A percentile compares a stretch with the other conserved stretches of the same genome.
These are phyloP conservation scores for Mallotus japonicus DNA, from an alignment of 441 rosid species.

Conservation along the genomic window DNA sequence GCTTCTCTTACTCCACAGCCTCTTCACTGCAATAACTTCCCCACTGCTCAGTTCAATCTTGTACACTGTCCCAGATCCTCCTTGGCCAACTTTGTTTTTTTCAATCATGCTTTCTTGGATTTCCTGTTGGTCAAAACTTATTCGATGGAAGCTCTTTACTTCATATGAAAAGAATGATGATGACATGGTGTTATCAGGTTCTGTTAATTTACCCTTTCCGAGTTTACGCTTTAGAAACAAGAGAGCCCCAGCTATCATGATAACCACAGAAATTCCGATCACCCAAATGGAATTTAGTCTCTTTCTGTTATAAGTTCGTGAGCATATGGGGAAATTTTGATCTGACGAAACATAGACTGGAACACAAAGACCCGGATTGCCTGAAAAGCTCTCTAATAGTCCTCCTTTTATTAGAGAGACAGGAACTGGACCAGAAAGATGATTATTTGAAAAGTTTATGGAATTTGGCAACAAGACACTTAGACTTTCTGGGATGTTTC, in stretches of 20 bases:
- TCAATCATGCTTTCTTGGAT: conserved; percentile 65
- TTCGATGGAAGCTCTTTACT: conserved; percentile 79
- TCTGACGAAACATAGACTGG: conserved; percentile 47
- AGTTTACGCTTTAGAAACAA: conserved; percentile 55
- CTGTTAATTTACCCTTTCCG: conserved; percentile 46
- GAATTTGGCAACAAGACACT: conserved; percentile 66
- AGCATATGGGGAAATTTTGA: conserved; percentile 56
- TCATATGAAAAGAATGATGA: conserved; percentile 71
- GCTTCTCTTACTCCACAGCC: conserved; percentile 55
- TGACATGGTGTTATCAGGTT: conserved; percentile 58
- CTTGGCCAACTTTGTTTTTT: conserved; percentile 85
- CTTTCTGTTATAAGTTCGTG: conserved; percentile 42
- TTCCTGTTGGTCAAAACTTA: conserved; percentile 68
- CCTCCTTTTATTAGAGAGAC: conserved; percentile 63
- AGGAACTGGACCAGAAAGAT: conserved; percentile 87
- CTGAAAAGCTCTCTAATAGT: conserved; percentile 72
- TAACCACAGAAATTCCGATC: conserved; percentile 44
- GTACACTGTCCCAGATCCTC: conserved; percentile 87
- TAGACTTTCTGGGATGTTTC: conserved; percentile 69
- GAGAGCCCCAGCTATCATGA: conserved; percentile 54
- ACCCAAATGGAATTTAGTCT: conserved; percentile 61
- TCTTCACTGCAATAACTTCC: conserved; percentile 88
- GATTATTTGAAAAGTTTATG: conserved; percentile 72
- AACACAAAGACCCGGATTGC: conserved; percentile 82
- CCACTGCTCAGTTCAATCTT: conserved; percentile 58